Conservation (phyloP, 1,284 basidiomycete species). For the Sporisorium exsertum region DNA sequence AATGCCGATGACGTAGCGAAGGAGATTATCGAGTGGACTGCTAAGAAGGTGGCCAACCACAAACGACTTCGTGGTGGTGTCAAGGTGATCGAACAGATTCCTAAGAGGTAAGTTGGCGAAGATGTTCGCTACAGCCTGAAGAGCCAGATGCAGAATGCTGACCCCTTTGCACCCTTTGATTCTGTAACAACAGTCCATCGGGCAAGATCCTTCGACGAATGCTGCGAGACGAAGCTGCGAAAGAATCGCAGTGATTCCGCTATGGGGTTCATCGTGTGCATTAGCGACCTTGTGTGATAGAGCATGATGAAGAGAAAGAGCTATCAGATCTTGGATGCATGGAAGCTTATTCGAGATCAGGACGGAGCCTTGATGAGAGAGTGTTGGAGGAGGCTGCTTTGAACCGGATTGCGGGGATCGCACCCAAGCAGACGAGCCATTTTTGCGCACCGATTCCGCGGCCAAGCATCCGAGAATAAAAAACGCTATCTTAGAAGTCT, state of each 20-base stretch:
- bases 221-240: constrained; percentile 52
- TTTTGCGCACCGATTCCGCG: constrained; percentile 9
- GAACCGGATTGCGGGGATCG: not conserved
- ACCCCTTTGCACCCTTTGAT: not conserved
- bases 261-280: not conserved
- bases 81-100: constrained; percentile 54
- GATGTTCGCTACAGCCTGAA: not conserved
- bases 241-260: constrained; percentile 32
- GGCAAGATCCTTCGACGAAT: constrained; percentile 67
- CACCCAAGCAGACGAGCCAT: not conserved
- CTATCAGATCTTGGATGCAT: not conserved
- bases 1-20: constrained; percentile 51
- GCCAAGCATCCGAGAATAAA: not conserved
- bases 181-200: constrained; percentile 36
- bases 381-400: not conserved
- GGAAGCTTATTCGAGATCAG: not conserved
- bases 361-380: not conserved
- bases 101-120: constrained; percentile 50
- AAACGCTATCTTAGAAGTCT: not conserved
- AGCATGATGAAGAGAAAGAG: not conserved
- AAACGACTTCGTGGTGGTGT: constrained; percentile 69
- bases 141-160: constrained; percentile 3
- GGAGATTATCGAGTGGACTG: constrained; percentile 65
- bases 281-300: not conserved
- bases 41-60: constrained; percentile 66